Base-by-base conservation (phyloP, 495 filamentous ascomycete genomes). In the Hypoxylon fuscum region DNA sequence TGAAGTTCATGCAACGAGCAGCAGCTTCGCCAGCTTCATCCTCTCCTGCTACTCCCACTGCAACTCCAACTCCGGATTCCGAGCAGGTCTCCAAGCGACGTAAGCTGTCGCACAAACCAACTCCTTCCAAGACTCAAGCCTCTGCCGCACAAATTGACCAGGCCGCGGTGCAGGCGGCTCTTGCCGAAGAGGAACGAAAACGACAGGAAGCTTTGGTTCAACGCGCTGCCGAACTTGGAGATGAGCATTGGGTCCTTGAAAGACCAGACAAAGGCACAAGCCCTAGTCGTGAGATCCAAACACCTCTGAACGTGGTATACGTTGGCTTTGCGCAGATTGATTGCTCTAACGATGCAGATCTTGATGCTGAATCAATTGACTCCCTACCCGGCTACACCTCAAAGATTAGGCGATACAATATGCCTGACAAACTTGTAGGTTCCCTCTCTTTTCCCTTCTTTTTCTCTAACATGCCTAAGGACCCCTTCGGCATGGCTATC, bases 1-100 rank as follows among this genome's bases (percentile, higher is more conserved):
- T 97, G 93, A 97, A 97, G 85, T 98, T 98, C 75, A 98, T 98
- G 95, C 95, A 97, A 83, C 86, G 95, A 62, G 90, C 90, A 46
- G 90, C 89, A 20, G 87, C 88, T 27, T 81, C 83, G 5, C 64
- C 89, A 20, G 87, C 88, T 27, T 81, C 83, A 5, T 64, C 80
- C 67, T 63, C 68, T 69, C 59, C 79, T 62, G 57, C 79, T 31
- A 72, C 82, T 38, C 68, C 74, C 23, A 76, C 76, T 31, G 73
- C 76, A 45, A 62, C 15, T 64, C 69, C 27, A 76, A 77, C 14
- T n/a, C n/a, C n/a, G n/a, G n/a, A n/a, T n/a, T n/a, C n/a, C n/a
- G 72, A 78, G 25, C 68, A 66, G 59, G 74, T 63, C 55, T 80
- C 65, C 58, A 93, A 83, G 76, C 85, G 83, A 35, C 82, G 79